Evolutionary conservation across 345 rosid genomes (phyloP).

Genomic region (Populus davidiana): DNA sequence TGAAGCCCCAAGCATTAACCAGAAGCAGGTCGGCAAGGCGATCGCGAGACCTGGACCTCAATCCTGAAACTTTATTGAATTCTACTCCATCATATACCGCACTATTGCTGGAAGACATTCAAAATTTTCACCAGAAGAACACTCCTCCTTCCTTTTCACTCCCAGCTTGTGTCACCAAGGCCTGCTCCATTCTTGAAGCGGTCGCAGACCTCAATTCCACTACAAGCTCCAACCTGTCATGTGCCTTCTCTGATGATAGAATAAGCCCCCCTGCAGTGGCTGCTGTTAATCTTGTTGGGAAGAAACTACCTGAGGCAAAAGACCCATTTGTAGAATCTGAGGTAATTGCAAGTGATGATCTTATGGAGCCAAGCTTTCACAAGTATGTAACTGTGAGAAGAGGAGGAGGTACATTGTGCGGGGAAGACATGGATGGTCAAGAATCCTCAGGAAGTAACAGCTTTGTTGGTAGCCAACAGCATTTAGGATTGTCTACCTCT

Average conservation of each 20-base stretch:
- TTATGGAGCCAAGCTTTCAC: constrained; percentile 81
- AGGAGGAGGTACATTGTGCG: constrained; percentile 47
- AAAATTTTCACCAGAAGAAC: constrained; percentile 80
- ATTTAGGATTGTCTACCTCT: constrained; percentile 48
- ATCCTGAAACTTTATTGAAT: constrained; percentile 51
- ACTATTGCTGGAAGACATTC: constrained; percentile 80
- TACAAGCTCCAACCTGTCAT: constrained; percentile 45
- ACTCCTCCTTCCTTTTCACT: constrained; percentile 35
- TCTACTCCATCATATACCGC: constrained; percentile 60
- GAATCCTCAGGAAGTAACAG: constrained; percentile 97
- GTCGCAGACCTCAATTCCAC: constrained; percentile 81
- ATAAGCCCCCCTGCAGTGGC: constrained; percentile 12
- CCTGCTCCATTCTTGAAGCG: constrained; percentile 73
- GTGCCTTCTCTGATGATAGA: constrained; percentile 31
- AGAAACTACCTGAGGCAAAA: constrained; percentile 36
- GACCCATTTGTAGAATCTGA: constrained; percentile 70
- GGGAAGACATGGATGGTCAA: constrained; percentile 63
- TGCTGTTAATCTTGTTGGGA: constrained; percentile 18
- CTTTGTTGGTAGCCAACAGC: constrained; percentile 48
- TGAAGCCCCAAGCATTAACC: constrained; percentile 49
- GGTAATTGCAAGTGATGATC: constrained; percentile 45
- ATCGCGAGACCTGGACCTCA: constrained; percentile 65
- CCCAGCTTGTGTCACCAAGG: constrained; percentile 70
- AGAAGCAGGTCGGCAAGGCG: constrained; percentile 73
- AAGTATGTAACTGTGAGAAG: constrained; percentile 80